phyloP scores from a whole-genome alignment of 2,329 filamentous ascomycete genomes.

The Lizonia empirigonia region DNA sequence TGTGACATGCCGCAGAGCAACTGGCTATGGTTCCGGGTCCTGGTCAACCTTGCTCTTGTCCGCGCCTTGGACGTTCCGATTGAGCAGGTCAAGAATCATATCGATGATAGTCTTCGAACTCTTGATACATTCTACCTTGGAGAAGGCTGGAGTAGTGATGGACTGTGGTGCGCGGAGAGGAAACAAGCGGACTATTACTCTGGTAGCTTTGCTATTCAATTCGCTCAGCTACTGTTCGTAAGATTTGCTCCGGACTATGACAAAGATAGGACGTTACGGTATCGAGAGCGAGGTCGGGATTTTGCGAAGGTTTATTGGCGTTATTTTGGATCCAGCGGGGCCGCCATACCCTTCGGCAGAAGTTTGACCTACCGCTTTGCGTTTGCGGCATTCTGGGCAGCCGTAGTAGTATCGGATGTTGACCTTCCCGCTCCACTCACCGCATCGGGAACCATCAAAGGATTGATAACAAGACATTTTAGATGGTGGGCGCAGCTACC shows the following conservation, averaged over 20 bases:
- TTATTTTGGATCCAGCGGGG: slow-evolving; percentile 54
- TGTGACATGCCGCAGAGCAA: slow-evolving; percentile 54
- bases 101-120: slow-evolving; percentile 47
- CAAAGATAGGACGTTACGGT: slow-evolving; percentile 39
- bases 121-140: slow-evolving; percentile 52
- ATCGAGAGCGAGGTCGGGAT: slow-evolving; percentile 46
- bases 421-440: slow-evolving; percentile 43
- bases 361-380: slow-evolving; percentile 57
- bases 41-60: slow-evolving; percentile 53
- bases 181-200: slow-evolving; percentile 58
- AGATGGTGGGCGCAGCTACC: slow-evolving; percentile 52
- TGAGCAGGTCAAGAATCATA: slow-evolving; percentile 38
- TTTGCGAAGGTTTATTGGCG: slow-evolving; percentile 52
- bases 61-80: slow-evolving; percentile 45
- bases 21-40: slow-evolving; percentile 58
- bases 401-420: slow-evolving; percentile 48
- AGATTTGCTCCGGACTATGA: slow-evolving; percentile 51
- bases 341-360: slow-evolving; percentile 56
- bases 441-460: slow-evolving; percentile 48
- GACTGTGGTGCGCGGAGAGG: slow-evolving; percentile 46
- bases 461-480: slow-evolving; percentile 54
- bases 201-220: slow-evolving; percentile 59
- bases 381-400: slow-evolving; percentile 53
- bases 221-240: slow-evolving; percentile 53
- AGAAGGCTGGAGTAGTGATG: slow-evolving; percentile 56